A percentile compares a stretch with the other conserved stretches of the same genome.
These are phyloP conservation scores for Backusella circina DNA, from an alignment of 192 early-diverging fungal genomes.

Conservation along the genomic window DNA sequence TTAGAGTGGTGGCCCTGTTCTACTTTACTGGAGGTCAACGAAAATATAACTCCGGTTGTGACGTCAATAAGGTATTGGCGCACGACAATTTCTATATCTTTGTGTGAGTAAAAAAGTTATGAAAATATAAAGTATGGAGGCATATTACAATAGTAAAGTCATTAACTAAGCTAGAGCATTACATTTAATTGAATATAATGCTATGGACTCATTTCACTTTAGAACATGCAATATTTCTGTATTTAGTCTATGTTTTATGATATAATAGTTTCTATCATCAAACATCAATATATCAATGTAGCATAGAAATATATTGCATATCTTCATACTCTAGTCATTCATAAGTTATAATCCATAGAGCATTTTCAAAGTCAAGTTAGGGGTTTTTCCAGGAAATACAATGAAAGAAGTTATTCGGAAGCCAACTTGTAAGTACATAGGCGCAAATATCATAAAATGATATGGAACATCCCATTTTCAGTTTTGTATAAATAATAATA, in stretches of 20 bases:
- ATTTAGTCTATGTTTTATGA: too few species aligned
- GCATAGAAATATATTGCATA: too few species aligned
- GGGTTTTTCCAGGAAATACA: not conserved
- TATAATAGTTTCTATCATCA: too few species aligned
- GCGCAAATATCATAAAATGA: not conserved
- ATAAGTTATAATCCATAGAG: not conserved
- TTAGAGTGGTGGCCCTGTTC: not conserved
- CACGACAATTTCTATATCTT: not conserved
- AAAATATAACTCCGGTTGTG: not conserved
- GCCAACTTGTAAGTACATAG: not conserved
- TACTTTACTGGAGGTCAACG: not conserved
- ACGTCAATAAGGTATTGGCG: not conserved
- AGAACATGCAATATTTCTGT: too few species aligned
- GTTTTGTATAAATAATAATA: not conserved
- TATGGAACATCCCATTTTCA: not conserved
- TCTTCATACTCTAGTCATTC: too few species aligned
- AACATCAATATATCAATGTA: too few species aligned
- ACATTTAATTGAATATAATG: too few species aligned
- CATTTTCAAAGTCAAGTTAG: not conserved
- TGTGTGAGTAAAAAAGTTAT: not conserved
- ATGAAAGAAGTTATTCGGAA: not conserved
- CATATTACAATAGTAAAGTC: too few species aligned
- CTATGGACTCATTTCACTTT: too few species aligned
- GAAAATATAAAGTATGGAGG: too few species aligned
- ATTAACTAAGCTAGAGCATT: too few species aligned